Percentiles rank a stretch among this genome's conserved stretches.
phyloP scores from a whole-genome alignment of 352 stramenopile genomes.

The Pythium rhizo-oryzae region DNA sequence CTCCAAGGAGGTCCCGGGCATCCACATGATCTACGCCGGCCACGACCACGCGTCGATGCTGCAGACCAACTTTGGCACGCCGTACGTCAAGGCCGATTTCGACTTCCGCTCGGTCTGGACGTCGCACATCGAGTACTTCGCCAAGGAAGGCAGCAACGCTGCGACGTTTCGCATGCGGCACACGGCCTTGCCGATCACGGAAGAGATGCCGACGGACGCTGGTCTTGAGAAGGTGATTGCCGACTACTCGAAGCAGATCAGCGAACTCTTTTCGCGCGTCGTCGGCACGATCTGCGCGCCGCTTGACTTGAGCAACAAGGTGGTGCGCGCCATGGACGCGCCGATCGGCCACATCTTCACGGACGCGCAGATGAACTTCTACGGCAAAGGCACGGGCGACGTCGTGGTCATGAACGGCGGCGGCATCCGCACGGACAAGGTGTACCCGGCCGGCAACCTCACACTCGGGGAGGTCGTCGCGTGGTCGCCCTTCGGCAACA shows the following conservation, averaged over 20 bases:
- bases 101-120: slow-evolving; percentile 74
- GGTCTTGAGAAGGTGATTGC: slow-evolving; percentile 52
- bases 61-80: slow-evolving; percentile 69
- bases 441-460: slow-evolving; percentile 49
- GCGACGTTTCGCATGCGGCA: slow-evolving; percentile 54
- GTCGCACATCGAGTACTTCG: slow-evolving; percentile 65
- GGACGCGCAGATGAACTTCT: slow-evolving; percentile 49
- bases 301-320: slow-evolving; percentile 52
- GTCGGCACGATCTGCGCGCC: slow-evolving; percentile 59
- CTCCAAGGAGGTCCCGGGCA: slow-evolving; percentile 62
- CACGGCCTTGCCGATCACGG: slow-evolving; percentile 52
- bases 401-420: slow-evolving; percentile 67
- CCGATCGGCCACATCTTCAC: slow-evolving; percentile 62
- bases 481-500: slow-evolving; percentile 76
- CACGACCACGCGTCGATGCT: slow-evolving; percentile 79
- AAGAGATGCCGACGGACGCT: slow-evolving; percentile 59
- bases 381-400: slow-evolving; percentile 52
- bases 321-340: slow-evolving; percentile 54
- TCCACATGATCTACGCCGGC: slow-evolving; percentile 70
- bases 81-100: slow-evolving; percentile 76
- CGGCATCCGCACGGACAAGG: slow-evolving; percentile 64
- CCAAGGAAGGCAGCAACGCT: slow-evolving; percentile 29
- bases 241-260: slow-evolving; percentile 47
- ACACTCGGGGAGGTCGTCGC: slow-evolving; percentile 58
- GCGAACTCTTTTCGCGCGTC: slow-evolving; percentile 40